Evolutionary conservation across 805 yeast genomes (phyloP).

Genomic region (Saccharomycopsis microspora): DNA sequence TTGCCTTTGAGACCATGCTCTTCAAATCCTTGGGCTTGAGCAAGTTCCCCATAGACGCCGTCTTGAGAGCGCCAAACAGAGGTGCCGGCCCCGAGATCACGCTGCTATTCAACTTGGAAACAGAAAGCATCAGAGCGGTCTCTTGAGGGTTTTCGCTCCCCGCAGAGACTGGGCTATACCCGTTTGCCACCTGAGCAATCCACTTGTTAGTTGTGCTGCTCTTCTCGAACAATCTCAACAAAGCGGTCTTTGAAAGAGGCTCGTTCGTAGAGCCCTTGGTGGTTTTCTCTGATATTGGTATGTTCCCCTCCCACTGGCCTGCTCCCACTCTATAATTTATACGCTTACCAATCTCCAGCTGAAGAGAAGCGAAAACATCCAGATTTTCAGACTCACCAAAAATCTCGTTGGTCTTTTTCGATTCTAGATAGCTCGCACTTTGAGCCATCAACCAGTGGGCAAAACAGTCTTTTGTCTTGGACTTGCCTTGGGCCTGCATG

Average conservation of each 20-base stretch:
- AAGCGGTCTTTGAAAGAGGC: background rate
- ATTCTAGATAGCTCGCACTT: conserved; percentile 3
- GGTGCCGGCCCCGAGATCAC: background rate
- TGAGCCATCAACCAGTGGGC: background rate
- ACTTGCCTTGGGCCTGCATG: conserved; percentile 14
- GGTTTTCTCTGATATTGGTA: background rate
- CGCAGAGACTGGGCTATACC: too few relatives aligned
- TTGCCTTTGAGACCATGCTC: background rate
- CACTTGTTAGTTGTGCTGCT: conserved; percentile 8
- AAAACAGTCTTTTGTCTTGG: conserved; percentile 5
- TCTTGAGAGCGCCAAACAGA: background rate
- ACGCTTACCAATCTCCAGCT: background rate
- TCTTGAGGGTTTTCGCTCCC: background rate
- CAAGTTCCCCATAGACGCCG: background rate
- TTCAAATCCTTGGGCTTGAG: conserved; percentile 2
- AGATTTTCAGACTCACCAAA: background rate
- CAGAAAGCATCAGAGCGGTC: background rate
- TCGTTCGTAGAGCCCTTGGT: too few relatives aligned
- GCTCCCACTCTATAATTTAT: conserved; percentile 1
- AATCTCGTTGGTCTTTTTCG: background rate
- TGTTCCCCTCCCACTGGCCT: conserved; percentile 3
- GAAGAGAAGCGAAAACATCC: background rate
- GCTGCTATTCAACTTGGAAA: background rate
- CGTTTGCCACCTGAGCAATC: conserved; percentile 4
- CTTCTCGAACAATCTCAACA: conserved; percentile 1